Evolutionary conservation across 108 stramenopile species (phyloP).

Genomic region (Mediolabrus comicus): DNA sequence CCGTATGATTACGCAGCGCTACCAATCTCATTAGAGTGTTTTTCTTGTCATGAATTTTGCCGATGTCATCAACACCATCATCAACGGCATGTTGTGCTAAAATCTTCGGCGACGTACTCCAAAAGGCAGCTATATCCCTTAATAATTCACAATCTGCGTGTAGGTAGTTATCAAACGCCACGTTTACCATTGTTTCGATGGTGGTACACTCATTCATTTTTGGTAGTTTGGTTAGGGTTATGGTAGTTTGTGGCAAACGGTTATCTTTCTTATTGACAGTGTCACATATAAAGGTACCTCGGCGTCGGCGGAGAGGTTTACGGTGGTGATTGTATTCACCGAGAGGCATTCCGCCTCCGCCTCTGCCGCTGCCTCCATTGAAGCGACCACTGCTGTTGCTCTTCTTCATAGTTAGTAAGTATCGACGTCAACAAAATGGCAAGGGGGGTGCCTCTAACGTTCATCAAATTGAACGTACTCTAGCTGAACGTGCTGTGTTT

Average conservation of each 20-base stretch:
- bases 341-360: neutral
- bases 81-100: too few relatives aligned
- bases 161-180: neutral
- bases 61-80: neutral
- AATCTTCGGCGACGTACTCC: neutral
- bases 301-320: neutral
- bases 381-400: neutral
- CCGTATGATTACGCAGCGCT: neutral
- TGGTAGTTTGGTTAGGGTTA: neutral
- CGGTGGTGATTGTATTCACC: neutral
- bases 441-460: too few relatives aligned
- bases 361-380: neutral
- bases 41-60: neutral
- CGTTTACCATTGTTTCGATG: neutral
- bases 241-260: neutral
- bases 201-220: neutral
- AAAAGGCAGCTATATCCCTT: neutral
- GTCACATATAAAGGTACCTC: neutral
- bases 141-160: neutral
- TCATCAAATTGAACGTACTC: too few relatives aligned
- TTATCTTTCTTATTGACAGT: neutral
- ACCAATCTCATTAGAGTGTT: neutral
- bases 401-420: neutral
- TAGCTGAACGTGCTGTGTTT: too few relatives aligned
- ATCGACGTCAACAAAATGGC: too few relatives aligned